Evolutionary conservation across 257 asterid genomes (phyloP), one percentile per base, ranked within the genome.

Genomic region (Osmanthus fragrans): DNA sequence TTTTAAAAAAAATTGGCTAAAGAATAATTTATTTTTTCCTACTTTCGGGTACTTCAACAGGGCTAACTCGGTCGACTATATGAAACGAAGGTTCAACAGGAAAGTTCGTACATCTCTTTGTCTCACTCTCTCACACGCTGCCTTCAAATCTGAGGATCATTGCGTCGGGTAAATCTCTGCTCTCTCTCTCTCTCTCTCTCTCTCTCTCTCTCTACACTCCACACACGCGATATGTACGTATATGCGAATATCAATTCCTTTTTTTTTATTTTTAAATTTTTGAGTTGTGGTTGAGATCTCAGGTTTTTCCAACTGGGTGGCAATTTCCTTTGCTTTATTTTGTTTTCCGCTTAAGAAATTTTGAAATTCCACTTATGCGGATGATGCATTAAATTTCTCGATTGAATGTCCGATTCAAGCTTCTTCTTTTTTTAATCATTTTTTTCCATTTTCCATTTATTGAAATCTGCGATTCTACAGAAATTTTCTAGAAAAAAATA

Each of bases 121-220:
- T 47, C 1, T 51, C 37, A 21, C 54, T 39, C 79, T 68, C 68
- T 69, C 76, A 67, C 63, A 64, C 79, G 30, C 79, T 18, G 67
- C 77, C 87, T 77, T 74, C 84, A 80, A 85, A 82, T 89, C 85
- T 73, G 87, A 76, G 80, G 77, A 72, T 73, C 39, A 84, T 82
- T 65, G 78, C 75, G 69, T 80, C 83, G 78, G 84, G 92, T 82
- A 79, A 40, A n/a, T 40, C 42, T 78, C 81, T 63, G 6, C 73
- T 54, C 37, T 54, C 75, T 34, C 7, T 25, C 15, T 34, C n/a
- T n/a, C n/a, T n/a, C 73, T 54, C 37, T 54, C 75, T 40, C 42
- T 78, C 81, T 63, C 73, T 54, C 37, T 54, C 75, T 34, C 7
- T 25, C 15, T 34, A 58, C 8, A 36, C 15, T 34, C 3, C 9